Conservation (phyloP, 2,329 filamentous ascomycete species). For the Cryphonectria radicalis region DNA sequence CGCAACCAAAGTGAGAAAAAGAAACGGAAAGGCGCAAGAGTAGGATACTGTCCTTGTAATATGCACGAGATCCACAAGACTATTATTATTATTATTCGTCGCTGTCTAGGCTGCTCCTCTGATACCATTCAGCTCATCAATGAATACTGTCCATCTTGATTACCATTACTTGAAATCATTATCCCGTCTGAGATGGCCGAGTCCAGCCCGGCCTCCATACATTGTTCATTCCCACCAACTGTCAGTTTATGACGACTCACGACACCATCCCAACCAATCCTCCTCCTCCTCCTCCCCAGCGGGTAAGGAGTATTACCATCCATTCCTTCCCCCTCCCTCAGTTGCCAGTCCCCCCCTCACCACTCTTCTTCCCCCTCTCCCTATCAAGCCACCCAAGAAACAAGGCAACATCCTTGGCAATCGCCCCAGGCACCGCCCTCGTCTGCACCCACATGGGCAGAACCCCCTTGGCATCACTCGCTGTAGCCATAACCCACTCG, state of each 20-base stretch:
- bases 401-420: conserved; percentile 73
- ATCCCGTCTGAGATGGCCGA: too few species aligned
- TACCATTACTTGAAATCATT: neutral
- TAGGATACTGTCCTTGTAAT: too few species aligned
- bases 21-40: too few species aligned
- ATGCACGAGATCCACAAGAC: too few species aligned
- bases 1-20: too few species aligned
- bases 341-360: neutral
- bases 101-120: too few species aligned
- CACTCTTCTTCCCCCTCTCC: conserved; percentile 43
- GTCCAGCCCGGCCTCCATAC: too few species aligned
- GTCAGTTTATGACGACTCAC: too few species aligned
- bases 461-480: conserved; percentile 69
- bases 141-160: neutral
- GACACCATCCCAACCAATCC: neutral
- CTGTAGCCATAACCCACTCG: conserved; percentile 80
- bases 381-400: conserved; percentile 66
- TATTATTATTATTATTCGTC: too few species aligned
- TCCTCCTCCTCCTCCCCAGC: neutral
- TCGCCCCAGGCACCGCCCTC: conserved; percentile 61
- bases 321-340: neutral
- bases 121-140: too few species aligned
- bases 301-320: too few species aligned
- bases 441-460: conserved; percentile 71
- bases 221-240: too few species aligned